A percentile compares a stretch with the other conserved stretches of the same genome.
Conservation (phyloP, 371 early-diverging fungal species). For the Saksenaea vasiformis region DNA sequence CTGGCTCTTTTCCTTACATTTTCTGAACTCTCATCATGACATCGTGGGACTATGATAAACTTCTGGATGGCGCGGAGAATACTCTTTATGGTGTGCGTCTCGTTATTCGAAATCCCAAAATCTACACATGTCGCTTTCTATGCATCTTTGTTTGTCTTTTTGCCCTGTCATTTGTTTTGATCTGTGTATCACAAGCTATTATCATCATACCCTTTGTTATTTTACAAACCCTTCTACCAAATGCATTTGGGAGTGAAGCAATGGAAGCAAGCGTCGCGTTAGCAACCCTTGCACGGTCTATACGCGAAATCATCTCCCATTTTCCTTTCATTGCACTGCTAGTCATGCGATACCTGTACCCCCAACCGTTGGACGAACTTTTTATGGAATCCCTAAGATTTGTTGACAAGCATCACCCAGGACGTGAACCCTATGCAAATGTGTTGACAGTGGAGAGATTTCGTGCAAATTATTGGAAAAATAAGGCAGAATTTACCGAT, state of each 20-base stretch:
- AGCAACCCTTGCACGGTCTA: background rate
- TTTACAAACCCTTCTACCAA: background rate
- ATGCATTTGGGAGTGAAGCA: background rate
- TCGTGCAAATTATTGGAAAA: constrained; percentile 53
- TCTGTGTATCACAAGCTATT: background rate
- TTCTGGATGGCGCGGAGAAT: background rate
- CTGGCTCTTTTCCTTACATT: background rate
- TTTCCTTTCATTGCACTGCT: constrained; percentile 46
- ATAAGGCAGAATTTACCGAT: constrained; percentile 49
- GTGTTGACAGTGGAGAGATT: constrained; percentile 42
- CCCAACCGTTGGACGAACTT: constrained; percentile 64
- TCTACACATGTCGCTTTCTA: background rate
- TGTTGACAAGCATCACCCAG: constrained; percentile 43
- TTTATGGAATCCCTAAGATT: constrained; percentile 61
- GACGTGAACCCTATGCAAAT: constrained; percentile 50
- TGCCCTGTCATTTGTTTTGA: background rate
- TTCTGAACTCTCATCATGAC: background rate
- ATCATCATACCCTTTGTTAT: background rate
- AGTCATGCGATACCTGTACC: constrained; percentile 66
- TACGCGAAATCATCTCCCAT: background rate
- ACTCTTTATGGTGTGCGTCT: background rate
- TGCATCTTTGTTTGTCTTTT: background rate
- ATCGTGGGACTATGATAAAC: background rate
- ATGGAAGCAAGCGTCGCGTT: background rate
- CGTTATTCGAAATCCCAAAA: background rate